A percentile compares a stretch with the other conserved stretches of the same genome.
Conservation (phyloP, 1,284 basidiomycete species). For the Microbotryum silenes-acaulis region DNA sequence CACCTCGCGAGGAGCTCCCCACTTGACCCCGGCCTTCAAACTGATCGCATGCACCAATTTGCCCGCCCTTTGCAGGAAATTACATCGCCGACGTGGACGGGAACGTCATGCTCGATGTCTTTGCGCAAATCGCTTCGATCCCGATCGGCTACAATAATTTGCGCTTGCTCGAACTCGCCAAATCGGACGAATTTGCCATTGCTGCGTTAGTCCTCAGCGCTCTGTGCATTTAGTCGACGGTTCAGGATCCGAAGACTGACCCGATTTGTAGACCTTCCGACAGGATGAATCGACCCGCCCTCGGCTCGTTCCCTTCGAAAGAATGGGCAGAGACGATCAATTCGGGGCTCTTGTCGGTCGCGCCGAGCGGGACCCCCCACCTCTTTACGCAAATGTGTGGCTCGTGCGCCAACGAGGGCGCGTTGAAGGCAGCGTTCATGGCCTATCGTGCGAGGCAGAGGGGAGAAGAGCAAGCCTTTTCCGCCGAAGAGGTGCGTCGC, state of each 20-base stretch:
- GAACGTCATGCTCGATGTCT: conserved; percentile 50
- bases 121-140: conserved; percentile 48
- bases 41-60: background rate
- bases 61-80: conserved; percentile 38
- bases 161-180: conserved; percentile 42
- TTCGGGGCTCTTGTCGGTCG: conserved; percentile 46
- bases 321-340: conserved; percentile 46
- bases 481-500: conserved; percentile 35
- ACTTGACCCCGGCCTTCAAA: background rate
- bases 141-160: conserved; percentile 48
- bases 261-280: background rate
- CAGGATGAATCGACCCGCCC: conserved; percentile 47
- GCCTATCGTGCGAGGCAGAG: conserved; percentile 43
- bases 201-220: conserved; percentile 33
- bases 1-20: background rate
- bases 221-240: too few species aligned
- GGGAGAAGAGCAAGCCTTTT: conserved; percentile 36
- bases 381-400: conserved; percentile 39
- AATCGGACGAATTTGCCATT: conserved; percentile 42
- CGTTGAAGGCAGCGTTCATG: conserved; percentile 52
- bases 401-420: conserved; percentile 42
- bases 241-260: background rate
- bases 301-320: conserved; percentile 49
- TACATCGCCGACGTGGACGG: conserved; percentile 51
- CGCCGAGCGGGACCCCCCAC: conserved; percentile 48